These are phyloP conservation scores for Hypoxylon sp. DNA, from an alignment of 2,329 filamentous ascomycete genomes.

Conservation along the genomic window DNA sequence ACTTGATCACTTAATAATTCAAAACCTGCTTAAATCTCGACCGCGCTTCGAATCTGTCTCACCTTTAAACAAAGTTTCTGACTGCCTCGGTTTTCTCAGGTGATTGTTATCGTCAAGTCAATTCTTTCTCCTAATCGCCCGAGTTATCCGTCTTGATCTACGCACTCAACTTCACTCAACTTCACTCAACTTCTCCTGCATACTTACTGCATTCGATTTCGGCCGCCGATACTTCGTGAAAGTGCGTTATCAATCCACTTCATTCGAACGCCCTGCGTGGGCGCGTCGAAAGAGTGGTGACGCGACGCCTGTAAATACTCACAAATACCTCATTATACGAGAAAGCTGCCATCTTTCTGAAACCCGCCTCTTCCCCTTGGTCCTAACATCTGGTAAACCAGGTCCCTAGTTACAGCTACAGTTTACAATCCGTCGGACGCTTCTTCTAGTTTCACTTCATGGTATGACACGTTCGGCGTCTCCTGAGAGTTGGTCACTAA, in stretches of 20 bases:
- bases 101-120: constrained; percentile 23
- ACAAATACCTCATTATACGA: constrained; percentile 10
- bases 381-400: constrained; percentile 3
- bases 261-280: constrained; percentile 3
- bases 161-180: constrained; percentile 1
- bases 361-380: neutral
- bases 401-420: neutral
- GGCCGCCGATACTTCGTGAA: constrained; percentile 11
- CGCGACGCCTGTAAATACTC: constrained; percentile 11
- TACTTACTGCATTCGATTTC: constrained; percentile 26
- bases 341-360: constrained; percentile 15
- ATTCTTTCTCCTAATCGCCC: constrained; percentile 13
- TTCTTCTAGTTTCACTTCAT: constrained; percentile 18
- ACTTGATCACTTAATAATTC: constrained; percentile 24
- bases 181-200: constrained; percentile 25
- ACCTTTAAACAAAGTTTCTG: constrained; percentile 43
- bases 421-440: neutral
- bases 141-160: constrained; percentile 14
- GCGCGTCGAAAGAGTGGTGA: constrained; percentile 13
- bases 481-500: constrained; percentile 25
- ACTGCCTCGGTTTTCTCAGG: constrained; percentile 18
- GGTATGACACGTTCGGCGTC: constrained; percentile 27
- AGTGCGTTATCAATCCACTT: neutral
- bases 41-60: constrained; percentile 49
- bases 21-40: constrained; percentile 41